phyloP scores from a whole-genome alignment of 805 yeast species.

The Starmerella geochares region DNA sequence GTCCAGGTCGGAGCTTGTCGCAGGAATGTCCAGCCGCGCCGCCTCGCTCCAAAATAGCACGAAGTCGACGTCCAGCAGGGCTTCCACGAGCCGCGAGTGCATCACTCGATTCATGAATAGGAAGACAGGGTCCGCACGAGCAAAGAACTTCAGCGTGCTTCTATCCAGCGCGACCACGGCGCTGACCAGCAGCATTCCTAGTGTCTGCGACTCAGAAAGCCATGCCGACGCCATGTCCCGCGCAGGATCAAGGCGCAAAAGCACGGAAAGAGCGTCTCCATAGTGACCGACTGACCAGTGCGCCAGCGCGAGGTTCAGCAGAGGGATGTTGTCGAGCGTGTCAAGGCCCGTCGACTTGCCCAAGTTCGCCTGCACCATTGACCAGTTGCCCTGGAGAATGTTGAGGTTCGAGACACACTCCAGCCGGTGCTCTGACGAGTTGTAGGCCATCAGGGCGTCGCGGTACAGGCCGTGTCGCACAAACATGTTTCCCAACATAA shows the following conservation, averaged over 20 bases:
- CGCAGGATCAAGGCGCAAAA: constrained; percentile 9
- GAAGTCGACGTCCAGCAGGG: constrained; percentile 3
- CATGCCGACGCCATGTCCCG: background rate
- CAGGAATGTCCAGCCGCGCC: background rate
- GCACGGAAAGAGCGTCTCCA: constrained; percentile 11
- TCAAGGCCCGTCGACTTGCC: background rate
- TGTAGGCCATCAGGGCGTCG: constrained; percentile 13
- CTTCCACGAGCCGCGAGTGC: constrained; percentile 1
- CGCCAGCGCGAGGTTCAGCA: constrained; percentile 16
- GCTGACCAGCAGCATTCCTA: constrained; percentile 14
- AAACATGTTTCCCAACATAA: constrained; percentile 7
- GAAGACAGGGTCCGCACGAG: constrained; percentile 5
- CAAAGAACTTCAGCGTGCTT: constrained; percentile 10
- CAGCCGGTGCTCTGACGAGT: background rate
- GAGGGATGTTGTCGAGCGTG: background rate
- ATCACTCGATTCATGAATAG: background rate
- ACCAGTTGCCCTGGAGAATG: constrained; percentile 15
- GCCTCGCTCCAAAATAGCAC: constrained; percentile 2
- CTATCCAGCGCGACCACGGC: constrained; percentile 10
- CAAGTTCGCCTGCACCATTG: constrained; percentile 3
- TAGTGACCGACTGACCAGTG: constrained; percentile 14
- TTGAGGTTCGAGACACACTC: constrained; percentile 14
- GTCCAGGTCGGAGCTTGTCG: background rate
- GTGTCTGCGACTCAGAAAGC: constrained; percentile 7
- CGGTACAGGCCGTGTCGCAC: constrained; percentile 13